Evolutionary conservation across 73 alveolate species (phyloP), one percentile per base, ranked within the genome.

Genomic region (Urostyla sp.): DNA sequence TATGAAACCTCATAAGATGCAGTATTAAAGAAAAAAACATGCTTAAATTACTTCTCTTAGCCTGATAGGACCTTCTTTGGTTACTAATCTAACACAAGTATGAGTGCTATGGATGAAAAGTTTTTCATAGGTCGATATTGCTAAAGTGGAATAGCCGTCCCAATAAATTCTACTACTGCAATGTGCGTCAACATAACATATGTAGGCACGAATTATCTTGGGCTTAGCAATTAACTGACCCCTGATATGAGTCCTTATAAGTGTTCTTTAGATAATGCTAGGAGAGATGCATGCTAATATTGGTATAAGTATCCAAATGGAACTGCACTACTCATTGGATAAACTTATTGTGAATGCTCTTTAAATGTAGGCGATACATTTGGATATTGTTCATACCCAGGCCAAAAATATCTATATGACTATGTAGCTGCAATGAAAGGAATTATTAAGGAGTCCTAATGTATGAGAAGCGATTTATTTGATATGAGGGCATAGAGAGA

Each of bases 371-470:
- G 16, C 46, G 11, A 66, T 11, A 28, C 27, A 10, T 26, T 44
- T 31, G 43, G 80, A 63, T 4, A 43, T 66, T 66, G 80, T 32
- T 63, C 80, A 6, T 66, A 40, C 67, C 80, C 80, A 4, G 80
- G 80, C 26, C 43, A 66, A 66, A 54, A 37, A 13, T 20, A 66
- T 40, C 63, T 66, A 49, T 24, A 21, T 18, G 10, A 18, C 18
- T 66, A 15, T 28, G 80, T 66, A 6, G 43, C 15, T 5, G 45
- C 59, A 2, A 13, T 2, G 20, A 66, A 26, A 66, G 13, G 21
- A 3, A 43, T 44, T 16, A 10, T 66, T 16, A 5, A 37, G 48
- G 20, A 18, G 27, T n/a, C 52, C 21, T 26, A 66, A n/a, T 66
- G 80, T 28, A 24, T 4, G 16, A 43, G 66, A 6, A 8, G 23